Conservation (phyloP, 140 eudicot species). For the Senecio squalidus region DNA sequence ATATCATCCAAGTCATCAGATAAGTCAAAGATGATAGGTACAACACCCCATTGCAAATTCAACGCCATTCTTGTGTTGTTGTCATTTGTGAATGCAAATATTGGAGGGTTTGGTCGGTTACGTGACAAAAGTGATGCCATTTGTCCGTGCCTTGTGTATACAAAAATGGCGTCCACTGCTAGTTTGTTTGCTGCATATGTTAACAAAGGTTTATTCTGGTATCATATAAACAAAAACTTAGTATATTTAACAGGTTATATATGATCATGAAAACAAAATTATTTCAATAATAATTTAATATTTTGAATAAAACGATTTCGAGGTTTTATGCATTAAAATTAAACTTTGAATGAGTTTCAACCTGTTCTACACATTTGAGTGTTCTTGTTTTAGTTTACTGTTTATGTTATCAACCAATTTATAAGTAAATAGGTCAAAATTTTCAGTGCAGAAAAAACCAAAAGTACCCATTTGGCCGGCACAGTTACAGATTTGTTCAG, state of each 20-base stretch:
- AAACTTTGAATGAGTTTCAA: not conserved
- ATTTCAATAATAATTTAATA: not conserved
- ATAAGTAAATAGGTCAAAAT: not conserved
- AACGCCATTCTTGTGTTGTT: slow-evolving; percentile 46
- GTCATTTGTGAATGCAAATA: slow-evolving; percentile 63
- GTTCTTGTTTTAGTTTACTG: not conserved
- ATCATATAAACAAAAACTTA: not conserved
- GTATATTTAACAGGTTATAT: too few species aligned
- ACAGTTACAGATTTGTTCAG: slow-evolving; percentile 61
- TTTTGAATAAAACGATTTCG: not conserved
- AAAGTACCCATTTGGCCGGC: slow-evolving; percentile 57
- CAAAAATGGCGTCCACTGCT: slow-evolving; percentile 65
- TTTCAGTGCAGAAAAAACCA: too few species aligned
- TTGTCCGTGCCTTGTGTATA: slow-evolving; percentile 57
- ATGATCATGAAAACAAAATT: not conserved
- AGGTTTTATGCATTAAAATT: not conserved
- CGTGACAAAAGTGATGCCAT: slow-evolving; percentile 74
- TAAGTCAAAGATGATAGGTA: slow-evolving; percentile 42
- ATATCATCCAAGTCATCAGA: slow-evolving; percentile 67
- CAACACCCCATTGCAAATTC: slow-evolving; percentile 74
- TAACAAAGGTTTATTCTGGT: not conserved
- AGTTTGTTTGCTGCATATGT: slow-evolving; percentile 54
- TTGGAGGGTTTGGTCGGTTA: slow-evolving; percentile 66
- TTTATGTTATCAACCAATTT: not conserved
- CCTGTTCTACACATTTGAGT: too few species aligned